Evolutionary conservation across 768 basidiomycete species (phyloP).

Genomic region (Steccherinum ochraceum): DNA sequence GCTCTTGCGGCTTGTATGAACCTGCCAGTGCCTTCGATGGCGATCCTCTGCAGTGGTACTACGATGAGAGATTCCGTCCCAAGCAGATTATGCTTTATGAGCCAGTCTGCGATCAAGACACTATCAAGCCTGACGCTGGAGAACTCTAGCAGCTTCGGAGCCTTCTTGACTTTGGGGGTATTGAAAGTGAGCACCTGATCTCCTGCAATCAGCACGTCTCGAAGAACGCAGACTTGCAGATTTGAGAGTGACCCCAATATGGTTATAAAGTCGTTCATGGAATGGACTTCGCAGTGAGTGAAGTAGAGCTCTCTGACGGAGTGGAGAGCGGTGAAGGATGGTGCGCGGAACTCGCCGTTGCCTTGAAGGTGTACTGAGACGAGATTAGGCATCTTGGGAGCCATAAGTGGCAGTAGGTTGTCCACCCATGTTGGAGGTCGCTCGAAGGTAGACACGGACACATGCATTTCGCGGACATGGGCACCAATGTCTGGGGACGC

Average conservation of each 20-base stretch:
- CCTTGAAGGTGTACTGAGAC: slow-evolving; percentile 5
- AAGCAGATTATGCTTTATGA: neutral
- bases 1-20: slow-evolving; percentile 2
- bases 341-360: slow-evolving; percentile 7
- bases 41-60: slow-evolving; percentile 10
- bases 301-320: slow-evolving; percentile 4
- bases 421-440: slow-evolving; percentile 10
- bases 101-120: slow-evolving; percentile 4
- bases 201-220: neutral
- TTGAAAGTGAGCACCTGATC: neutral
- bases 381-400: slow-evolving; percentile 10
- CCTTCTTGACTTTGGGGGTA: neutral
- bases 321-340: slow-evolving; percentile 5
- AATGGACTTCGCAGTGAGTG: slow-evolving; percentile 7
- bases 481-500: slow-evolving; percentile 2
- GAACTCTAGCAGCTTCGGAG: neutral
- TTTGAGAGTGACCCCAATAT: slow-evolving; percentile 6
- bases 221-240: slow-evolving; percentile 2
- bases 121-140: slow-evolving; percentile 6
- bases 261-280: slow-evolving; percentile 7
- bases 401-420: slow-evolving; percentile 2
- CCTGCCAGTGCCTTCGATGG: neutral
- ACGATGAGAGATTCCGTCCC: slow-evolving; percentile 4
- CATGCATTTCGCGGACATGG: slow-evolving; percentile 7
- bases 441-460: slow-evolving; percentile 3